Conservation (phyloP, 805 yeast species). For the Kodamaea neixiangensis region DNA sequence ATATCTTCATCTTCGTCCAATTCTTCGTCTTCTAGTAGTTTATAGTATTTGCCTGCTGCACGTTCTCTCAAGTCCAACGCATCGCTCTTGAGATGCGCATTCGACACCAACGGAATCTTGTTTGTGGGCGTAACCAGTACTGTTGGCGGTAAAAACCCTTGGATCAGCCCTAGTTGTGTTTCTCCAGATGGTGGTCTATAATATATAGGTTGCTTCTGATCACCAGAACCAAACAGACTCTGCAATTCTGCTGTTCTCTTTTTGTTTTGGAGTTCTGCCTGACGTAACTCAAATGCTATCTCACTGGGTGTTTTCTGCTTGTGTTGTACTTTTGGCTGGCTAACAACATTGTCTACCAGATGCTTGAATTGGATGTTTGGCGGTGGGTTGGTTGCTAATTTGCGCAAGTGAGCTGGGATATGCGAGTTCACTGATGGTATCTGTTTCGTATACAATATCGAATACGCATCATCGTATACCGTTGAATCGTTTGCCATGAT, state of each 20-base stretch:
- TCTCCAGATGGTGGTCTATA: slow-evolving; percentile 33
- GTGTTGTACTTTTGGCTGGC: background rate
- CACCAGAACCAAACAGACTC: slow-evolving; percentile 6
- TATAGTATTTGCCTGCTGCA: background rate
- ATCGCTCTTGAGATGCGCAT: background rate
- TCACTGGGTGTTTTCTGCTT: slow-evolving; percentile 7
- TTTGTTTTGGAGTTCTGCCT: slow-evolving; percentile 5
- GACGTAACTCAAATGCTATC: slow-evolving; percentile 5
- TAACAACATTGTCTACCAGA: background rate
- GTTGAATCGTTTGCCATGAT: slow-evolving; percentile 12
- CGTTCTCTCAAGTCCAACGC: background rate
- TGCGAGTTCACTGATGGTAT: background rate
- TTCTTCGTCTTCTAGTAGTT: slow-evolving; percentile 8
- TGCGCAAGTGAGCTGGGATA: slow-evolving; percentile 9
- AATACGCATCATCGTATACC: slow-evolving; percentile 17
- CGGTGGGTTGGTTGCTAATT: slow-evolving; percentile 13
- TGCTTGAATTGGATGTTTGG: slow-evolving; percentile 13
- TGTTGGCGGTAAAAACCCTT: slow-evolving; percentile 25
- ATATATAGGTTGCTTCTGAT: slow-evolving; percentile 24
- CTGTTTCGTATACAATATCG: slow-evolving; percentile 8
- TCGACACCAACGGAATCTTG: slow-evolving; percentile 2
- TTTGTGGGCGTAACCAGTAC: slow-evolving; percentile 5
- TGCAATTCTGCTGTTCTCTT: background rate
- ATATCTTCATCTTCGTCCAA: slow-evolving; percentile 6
- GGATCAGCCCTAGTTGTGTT: slow-evolving; percentile 26